Base-by-base conservation (phyloP, 495 filamentous ascomycete genomes). In the Neurospora hispaniola region DNA sequence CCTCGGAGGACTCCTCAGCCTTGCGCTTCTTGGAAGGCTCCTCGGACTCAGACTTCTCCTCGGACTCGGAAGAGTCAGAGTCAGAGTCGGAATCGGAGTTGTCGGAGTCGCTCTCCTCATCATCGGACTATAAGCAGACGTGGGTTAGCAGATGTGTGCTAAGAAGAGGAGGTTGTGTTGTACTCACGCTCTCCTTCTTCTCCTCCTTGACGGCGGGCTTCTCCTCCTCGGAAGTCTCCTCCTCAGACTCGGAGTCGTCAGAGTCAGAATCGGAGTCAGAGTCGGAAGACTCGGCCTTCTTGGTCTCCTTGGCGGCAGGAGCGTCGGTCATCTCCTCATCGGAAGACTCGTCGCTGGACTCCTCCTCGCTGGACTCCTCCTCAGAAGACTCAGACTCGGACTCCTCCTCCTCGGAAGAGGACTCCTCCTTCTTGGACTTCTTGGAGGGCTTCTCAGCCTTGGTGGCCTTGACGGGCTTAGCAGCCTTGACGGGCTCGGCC, bases 1-100 rank as follows among this genome's bases (percentile, higher is more conserved):
- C 83, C 74, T 90, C 90, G 48, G 48, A 59, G 48, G 10, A 12
- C 70, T 90, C 91, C 73, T 88, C 84, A 69, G 87, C 86, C 79
- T 90, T 87, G 71, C 86, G 85, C 72, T 84, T 83, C 78, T 88
- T 81, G 46, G 79, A 81, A 73, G 79, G 79, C 43, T 83, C 84
- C 59, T 86, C 85, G 42, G 78, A 80, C 44, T 82, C 81, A 27
- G 78, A 82, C 70, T 82, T 82, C 69, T 86, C 80, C 70, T 78
- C 80, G 20, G 84, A 82, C 70, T 84, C 84, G 35, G 84, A 83
- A 74, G 85, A 84, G 46, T 82, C 83, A 27, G 83, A 83, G 71
- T 76, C 80, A 27, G 83, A 83, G 71, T 76, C 80, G 70, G 48
- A 74, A 68, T 75, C 77, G 31, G 72, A 75, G 62, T 72, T 72